phyloP scores from a whole-genome alignment of 805 yeast genomes.

The Priceomyces haplophilus region DNA sequence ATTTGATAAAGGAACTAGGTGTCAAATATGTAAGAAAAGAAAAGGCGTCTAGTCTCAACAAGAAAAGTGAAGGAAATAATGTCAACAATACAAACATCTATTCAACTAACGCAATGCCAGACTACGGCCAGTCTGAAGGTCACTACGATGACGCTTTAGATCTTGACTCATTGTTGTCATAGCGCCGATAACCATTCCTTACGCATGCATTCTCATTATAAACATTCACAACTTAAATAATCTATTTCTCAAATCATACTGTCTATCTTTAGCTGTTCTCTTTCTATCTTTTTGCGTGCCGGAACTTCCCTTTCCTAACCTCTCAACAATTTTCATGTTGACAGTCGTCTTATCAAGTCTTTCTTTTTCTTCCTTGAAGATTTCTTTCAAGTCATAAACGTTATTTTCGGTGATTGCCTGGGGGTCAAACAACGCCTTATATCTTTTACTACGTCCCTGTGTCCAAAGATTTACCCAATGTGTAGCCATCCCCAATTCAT shows the following conservation, averaged over 20 bases:
- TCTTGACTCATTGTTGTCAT: constrained; percentile 14
- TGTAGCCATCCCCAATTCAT: constrained; percentile 60
- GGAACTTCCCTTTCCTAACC: constrained; percentile 41
- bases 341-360: constrained; percentile 28
- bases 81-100: background rate
- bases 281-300: constrained; percentile 32
- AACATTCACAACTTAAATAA: constrained; percentile 34
- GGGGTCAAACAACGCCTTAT: constrained; percentile 34
- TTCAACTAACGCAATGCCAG: constrained; percentile 15
- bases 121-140: constrained; percentile 25
- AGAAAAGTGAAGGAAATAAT: background rate
- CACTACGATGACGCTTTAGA: constrained; percentile 24
- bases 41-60: background rate
- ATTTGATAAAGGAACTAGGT: constrained; percentile 22
- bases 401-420: constrained; percentile 30
- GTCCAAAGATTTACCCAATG: constrained; percentile 62
- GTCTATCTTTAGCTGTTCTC: constrained; percentile 44
- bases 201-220: too few relatives aligned
- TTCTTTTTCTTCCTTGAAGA: constrained; percentile 27
- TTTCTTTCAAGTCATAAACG: constrained; percentile 19
- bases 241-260: constrained; percentile 35
- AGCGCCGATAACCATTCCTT: constrained; percentile 3
- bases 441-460: constrained; percentile 45
- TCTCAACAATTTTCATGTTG: constrained; percentile 25
- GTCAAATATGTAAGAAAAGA: constrained; percentile 19